Percentiles rank a stretch among this genome's conserved stretches.
Evolutionary conservation across 2,329 filamentous ascomycete genomes (phyloP).

Genomic region (Geosmithia morbida): DNA sequence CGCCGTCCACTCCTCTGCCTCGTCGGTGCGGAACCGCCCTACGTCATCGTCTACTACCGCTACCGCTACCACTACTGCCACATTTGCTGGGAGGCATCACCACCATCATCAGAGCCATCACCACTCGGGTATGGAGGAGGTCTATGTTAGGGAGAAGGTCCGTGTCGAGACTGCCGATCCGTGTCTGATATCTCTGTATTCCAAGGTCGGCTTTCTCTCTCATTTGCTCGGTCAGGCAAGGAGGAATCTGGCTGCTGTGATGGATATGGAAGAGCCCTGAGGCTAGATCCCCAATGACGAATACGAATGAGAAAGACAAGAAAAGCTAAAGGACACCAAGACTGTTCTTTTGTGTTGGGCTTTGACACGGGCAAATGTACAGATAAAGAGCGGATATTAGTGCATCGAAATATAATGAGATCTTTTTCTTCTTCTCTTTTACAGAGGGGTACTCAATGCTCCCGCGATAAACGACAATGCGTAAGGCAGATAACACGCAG

Average conservation of each 20-base stretch:
- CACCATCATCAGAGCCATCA: background rate
- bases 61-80: background rate
- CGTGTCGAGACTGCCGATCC: constrained; percentile 82
- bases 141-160: constrained; percentile 81
- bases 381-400: background rate
- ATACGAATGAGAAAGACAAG: background rate
- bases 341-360: no score
- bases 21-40: background rate
- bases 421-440: background rate
- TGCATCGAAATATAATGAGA: background rate
- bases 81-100: background rate
- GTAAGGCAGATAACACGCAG: background rate
- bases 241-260: constrained; percentile 61
- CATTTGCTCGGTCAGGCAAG: constrained; percentile 57
- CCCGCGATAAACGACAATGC: no score
- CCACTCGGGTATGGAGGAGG: constrained; percentile 30
- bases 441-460: background rate
- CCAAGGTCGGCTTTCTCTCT: constrained; percentile 68
- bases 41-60: background rate
- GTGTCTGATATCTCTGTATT: constrained; percentile 65
- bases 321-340: no score
- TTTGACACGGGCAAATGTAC: background rate
- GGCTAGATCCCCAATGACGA: background rate
- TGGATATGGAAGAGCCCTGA: constrained; percentile 38
- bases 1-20: constrained; percentile 6